Conservation (phyloP, 345 rosid species). For the Raphanus sativus region DNA sequence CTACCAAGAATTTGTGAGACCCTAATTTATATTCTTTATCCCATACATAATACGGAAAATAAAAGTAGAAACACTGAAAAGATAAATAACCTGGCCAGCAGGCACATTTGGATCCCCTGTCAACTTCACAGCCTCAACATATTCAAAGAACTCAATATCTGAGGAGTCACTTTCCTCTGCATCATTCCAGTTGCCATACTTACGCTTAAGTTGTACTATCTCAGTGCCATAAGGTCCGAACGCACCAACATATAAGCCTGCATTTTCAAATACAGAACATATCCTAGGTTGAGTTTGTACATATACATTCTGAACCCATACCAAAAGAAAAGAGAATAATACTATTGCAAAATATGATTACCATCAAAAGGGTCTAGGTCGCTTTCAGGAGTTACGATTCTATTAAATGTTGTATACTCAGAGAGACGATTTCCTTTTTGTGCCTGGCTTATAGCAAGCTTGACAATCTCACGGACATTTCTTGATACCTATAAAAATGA, state of each 20-base stretch:
- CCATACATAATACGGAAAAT: background rate
- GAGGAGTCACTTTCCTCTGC: slow-evolving; percentile 51
- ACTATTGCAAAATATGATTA: slow-evolving; percentile 33
- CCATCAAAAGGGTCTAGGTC: slow-evolving; percentile 87
- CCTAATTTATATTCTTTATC: background rate
- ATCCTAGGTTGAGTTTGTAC: slow-evolving; percentile 14
- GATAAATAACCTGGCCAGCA: slow-evolving; percentile 78
- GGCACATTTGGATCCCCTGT: slow-evolving; percentile 99
- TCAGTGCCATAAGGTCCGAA: slow-evolving; percentile 96
- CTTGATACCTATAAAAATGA: slow-evolving; percentile 59
- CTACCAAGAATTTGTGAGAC: slow-evolving; percentile 33
- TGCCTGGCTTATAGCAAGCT: slow-evolving; percentile 80
- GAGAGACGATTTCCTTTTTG: slow-evolving; percentile 63
- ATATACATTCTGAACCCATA: background rate
- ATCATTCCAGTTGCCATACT: slow-evolving; percentile 82
- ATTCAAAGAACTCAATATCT: slow-evolving; percentile 81
- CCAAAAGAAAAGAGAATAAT: slow-evolving; percentile 17
- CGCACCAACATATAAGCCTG: slow-evolving; percentile 92
- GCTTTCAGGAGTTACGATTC: slow-evolving; percentile 62
- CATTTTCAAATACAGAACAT: slow-evolving; percentile 31
- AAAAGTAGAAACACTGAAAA: background rate
- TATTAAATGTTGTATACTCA: slow-evolving; percentile 68
- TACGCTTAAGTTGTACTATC: slow-evolving; percentile 86
- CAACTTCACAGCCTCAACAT: slow-evolving; percentile 93
- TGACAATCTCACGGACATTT: slow-evolving; percentile 79